phyloP scores from a whole-genome alignment of 2,329 filamentous ascomycete genomes.

The Pseudopithomyces chartarum region DNA sequence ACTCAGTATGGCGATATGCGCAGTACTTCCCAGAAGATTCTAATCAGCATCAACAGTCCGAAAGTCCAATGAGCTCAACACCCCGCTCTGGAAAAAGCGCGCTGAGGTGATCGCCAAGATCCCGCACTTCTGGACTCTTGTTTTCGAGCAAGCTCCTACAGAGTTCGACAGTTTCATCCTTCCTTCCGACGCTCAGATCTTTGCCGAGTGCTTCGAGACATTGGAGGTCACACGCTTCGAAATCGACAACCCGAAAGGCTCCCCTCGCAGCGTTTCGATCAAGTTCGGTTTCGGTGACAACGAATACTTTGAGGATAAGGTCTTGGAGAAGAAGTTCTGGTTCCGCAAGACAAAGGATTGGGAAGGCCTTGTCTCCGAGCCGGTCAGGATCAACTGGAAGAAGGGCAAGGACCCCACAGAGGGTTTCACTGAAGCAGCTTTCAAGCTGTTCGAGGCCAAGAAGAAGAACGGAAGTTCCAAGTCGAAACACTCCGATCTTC shows the following conservation, averaged over 20 bases:
- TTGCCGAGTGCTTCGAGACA: constrained; percentile 69
- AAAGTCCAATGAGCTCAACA: constrained; percentile 70
- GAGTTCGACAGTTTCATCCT: constrained; percentile 90
- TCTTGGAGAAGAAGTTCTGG: constrained; percentile 91
- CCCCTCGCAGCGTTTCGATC: constrained; percentile 75
- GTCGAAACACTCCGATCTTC: constrained; percentile 58
- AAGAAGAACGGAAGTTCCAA: constrained; percentile 41
- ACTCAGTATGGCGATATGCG: constrained; percentile 63
- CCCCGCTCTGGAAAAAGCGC: constrained; percentile 78
- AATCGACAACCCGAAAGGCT: constrained; percentile 68
- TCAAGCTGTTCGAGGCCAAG: constrained; percentile 70
- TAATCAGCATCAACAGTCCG: constrained; percentile 61
- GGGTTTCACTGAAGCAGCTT: constrained; percentile 76
- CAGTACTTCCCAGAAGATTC: background rate
- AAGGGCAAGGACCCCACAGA: constrained; percentile 79
- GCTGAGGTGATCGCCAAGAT: constrained; percentile 72
- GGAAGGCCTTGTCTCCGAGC: constrained; percentile 83
- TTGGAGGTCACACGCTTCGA: constrained; percentile 82
- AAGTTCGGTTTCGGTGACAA: constrained; percentile 81
- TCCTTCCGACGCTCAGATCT: constrained; percentile 74
- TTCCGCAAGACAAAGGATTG: constrained; percentile 73
- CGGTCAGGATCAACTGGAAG: constrained; percentile 81
- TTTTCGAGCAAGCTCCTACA: constrained; percentile 82
- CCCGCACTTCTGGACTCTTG: constrained; percentile 91
- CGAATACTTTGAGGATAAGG: constrained; percentile 77